phyloP scores from a whole-genome alignment of 257 asterid species.

The Verbena officinalis region DNA sequence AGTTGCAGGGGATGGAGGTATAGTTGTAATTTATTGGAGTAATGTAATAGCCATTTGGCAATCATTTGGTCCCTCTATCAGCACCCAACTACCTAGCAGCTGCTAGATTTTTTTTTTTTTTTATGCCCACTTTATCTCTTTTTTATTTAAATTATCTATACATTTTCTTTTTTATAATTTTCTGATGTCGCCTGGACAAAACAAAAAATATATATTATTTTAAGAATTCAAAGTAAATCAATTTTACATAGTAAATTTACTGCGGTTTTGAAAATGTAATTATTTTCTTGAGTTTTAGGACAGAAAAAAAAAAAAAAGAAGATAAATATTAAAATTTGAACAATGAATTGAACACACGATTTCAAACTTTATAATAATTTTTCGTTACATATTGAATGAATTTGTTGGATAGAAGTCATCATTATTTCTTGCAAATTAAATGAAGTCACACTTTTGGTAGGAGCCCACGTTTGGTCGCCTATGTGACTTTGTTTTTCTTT shows the following conservation, averaged over 20 bases:
- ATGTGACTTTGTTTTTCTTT: constrained; percentile 21
- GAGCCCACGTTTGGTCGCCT: constrained; percentile 52
- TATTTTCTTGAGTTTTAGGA: too few relatives aligned
- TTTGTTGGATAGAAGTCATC: not conserved
- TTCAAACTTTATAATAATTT: too few relatives aligned
- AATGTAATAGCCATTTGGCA: constrained; percentile 37
- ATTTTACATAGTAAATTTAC: not conserved
- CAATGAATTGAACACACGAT: too few relatives aligned
- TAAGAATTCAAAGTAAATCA: not conserved
- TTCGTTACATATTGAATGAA: not conserved
- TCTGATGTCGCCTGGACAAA: not conserved
- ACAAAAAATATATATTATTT: not conserved
- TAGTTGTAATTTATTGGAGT: constrained; percentile 37
- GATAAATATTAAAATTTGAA: too few relatives aligned
- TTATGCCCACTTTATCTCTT: not conserved
- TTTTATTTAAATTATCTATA: not conserved
- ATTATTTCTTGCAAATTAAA: constrained; percentile 53
- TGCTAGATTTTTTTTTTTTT: constrained; percentile 16
- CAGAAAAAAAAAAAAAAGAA: too few relatives aligned
- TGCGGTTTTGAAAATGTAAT: too few relatives aligned
- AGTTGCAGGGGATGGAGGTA: constrained; percentile 23
- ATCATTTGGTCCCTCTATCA: constrained; percentile 47
- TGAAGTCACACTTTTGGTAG: constrained; percentile 51
- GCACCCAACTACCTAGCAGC: constrained; percentile 43
- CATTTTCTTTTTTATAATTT: not conserved